Evolutionary conservation across 768 basidiomycete genomes (phyloP), one percentile per base, ranked within the genome.

Genomic region (Termitomyces sp.): DNA sequence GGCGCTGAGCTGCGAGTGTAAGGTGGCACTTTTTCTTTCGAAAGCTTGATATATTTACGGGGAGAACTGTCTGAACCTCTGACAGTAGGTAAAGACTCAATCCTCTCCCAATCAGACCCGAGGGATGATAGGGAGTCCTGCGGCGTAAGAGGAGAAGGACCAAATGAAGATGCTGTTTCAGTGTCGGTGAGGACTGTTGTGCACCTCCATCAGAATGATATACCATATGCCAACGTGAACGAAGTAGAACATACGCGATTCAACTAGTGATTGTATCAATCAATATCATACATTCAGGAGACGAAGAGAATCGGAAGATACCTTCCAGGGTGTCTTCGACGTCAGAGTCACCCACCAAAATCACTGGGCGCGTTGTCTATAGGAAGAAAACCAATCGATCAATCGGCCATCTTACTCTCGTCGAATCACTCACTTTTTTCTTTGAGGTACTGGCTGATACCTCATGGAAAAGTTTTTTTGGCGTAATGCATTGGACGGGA

Each of bases 151-250:
- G 63, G 56, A 1, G 56, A 61, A 0, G 25, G 20, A 4, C 49
- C 31, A 2, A 36, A 14, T 8, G 34, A 43, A 5, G 32, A 12
- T 15, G 29, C 60, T 11, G 47, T 32, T 4, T 59, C 54, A n/a
- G 57, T 60, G 17, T 69, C 68, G 1, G 65, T 64, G 14, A 66
- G 67, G 7, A 52, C 66, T 52, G 51, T 47, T 45, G 14, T 37
- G 49, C 54, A 42, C 49, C 29, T 37, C 46, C 36, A 40, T 61
- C 5, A 51, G 42, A 32, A 34, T 46, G 29, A 54, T 11, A 12
- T 31, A n/a, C 3, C 12, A 32, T 32, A 32, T 34, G 20, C 20
- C 9, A 46, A 45, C n/a, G 14, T 25, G 17, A 42, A 10, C 17
- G 12, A 55, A 47, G 45, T 37, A 25, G 32, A 47, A 57, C 42